Evolutionary conservation across 257 asterid species (phyloP).

Genomic region (Euphrasia confusa): DNA sequence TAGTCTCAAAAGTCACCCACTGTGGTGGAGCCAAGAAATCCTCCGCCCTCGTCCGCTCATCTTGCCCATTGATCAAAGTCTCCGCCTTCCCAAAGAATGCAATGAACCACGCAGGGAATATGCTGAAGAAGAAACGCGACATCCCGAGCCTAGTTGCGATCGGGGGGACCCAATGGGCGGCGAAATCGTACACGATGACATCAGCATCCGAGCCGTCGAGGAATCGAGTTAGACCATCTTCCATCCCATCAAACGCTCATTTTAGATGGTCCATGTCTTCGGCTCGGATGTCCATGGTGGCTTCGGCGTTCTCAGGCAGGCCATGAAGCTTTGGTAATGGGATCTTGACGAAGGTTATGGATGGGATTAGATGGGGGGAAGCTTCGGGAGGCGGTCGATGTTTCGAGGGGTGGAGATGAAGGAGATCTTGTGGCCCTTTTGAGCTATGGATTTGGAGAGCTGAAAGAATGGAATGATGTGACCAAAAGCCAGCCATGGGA

Average conservation of each 20-base stretch:
- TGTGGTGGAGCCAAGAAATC: slow-evolving; percentile 21
- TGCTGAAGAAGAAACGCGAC: neutral
- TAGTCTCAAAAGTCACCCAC: slow-evolving; percentile 21
- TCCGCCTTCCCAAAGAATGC: neutral
- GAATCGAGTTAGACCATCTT: neutral
- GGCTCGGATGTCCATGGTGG: neutral
- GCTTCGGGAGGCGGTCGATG: slow-evolving; percentile 11
- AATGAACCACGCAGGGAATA: slow-evolving; percentile 9
- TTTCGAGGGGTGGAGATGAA: slow-evolving; percentile 12
- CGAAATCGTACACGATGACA: slow-evolving; percentile 7
- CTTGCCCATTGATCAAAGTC: slow-evolving; percentile 4
- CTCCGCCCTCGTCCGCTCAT: slow-evolving; percentile 11
- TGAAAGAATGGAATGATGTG: slow-evolving; percentile 24
- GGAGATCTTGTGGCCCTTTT: slow-evolving; percentile 9
- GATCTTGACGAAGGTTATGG: neutral
- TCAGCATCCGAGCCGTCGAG: neutral
- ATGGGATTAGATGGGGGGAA: neutral
- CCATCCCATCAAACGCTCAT: slow-evolving; percentile 20
- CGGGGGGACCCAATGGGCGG: slow-evolving; percentile 7
- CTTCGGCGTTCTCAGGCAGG: slow-evolving; percentile 5
- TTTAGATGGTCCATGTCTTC: neutral
- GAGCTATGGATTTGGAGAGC: slow-evolving; percentile 10
- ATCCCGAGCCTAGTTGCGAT: slow-evolving; percentile 10
- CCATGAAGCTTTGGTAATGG: neutral
- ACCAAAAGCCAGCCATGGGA: slow-evolving; percentile 38